Evolutionary conservation across 1,284 basidiomycete genomes (phyloP), one percentile per base, ranked within the genome.

Genomic region (Hymenochaete sp.): DNA sequence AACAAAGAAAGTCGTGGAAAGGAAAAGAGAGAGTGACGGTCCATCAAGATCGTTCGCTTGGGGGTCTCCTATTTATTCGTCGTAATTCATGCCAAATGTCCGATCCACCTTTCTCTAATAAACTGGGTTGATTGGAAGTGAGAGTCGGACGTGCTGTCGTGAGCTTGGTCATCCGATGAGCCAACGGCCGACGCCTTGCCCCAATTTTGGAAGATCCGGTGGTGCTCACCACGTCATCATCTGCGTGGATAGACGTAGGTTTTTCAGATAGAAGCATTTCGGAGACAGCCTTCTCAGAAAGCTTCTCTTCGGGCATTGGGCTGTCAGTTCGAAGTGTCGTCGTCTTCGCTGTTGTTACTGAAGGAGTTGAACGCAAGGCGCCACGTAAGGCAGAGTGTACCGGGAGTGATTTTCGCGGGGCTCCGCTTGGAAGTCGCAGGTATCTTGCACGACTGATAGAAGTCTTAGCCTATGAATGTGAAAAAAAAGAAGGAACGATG

Each of bases 371-470:
- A 27, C 43, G 44, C 22, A 46, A 26, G 13, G 43, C 31, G 18
- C 44, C 44, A 1, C 29, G 43, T 9, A 50, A 28, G 21, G 44
- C 44, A 26, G 44, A 42, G 11, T 44, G 46, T 9, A 46, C 35
- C n/a, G 49, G 49, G 21, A 47, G 41, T 8, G 49, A 47, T 31
- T 51, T 37, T 11, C 45, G 31, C n/a, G 49, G 45, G 5, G 45
- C 45, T 6, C 45, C 45, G 16, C 49, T 68, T 2, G 84, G 80
- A 21, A 88, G 67, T 46, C 80, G 77, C 47, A 88, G 70, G 62
- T 84, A 83, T 53, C 83, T 67, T 32, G 76, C 76, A 36, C 77
- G 77, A 45, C 75, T 78, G 39, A 31, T 32, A 44, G 25, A 36
- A 38, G 8, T 48, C 18, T n/a, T 10, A 42, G 42, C 54, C 47